Evolutionary conservation across 352 stramenopile species (phyloP).

Genomic region (Elongisporangium senticosum): DNA sequence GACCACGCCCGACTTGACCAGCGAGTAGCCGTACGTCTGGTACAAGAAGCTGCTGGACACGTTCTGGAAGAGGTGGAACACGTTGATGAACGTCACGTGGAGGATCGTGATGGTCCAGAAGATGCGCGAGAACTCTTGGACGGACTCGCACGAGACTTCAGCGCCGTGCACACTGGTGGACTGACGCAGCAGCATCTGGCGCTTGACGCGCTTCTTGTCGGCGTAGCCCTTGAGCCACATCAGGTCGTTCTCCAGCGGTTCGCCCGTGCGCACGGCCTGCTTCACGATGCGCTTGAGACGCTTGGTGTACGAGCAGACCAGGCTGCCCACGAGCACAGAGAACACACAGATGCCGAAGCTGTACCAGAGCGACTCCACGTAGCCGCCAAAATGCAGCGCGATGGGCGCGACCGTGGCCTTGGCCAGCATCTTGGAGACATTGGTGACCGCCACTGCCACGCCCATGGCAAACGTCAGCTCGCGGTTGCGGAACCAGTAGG

Average conservation of each 20-base stretch:
- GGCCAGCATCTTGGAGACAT: slow-evolving; percentile 89
- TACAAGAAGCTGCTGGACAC: slow-evolving; percentile 85
- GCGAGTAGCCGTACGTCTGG: slow-evolving; percentile 79
- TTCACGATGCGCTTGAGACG: slow-evolving; percentile 64
- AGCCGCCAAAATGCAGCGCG: slow-evolving; percentile 78
- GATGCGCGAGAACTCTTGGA: slow-evolving; percentile 73
- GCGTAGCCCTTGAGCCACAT: slow-evolving; percentile 70
- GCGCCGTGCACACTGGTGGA: slow-evolving; percentile 4
- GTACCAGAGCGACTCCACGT: slow-evolving; percentile 85
- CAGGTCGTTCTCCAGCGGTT: slow-evolving; percentile 46
- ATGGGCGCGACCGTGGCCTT: slow-evolving; percentile 85
- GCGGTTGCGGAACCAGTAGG: slow-evolving; percentile 73
- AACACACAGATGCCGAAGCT: slow-evolving; percentile 51
- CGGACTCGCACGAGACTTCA: slow-evolving; percentile 48
- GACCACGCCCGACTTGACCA: slow-evolving; percentile 80
- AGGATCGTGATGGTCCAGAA: slow-evolving; percentile 85
- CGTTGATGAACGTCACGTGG: slow-evolving; percentile 87
- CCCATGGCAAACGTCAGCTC: slow-evolving; percentile 89
- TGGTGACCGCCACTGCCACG: slow-evolving; percentile 85
- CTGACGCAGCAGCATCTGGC: slow-evolving; percentile 16
- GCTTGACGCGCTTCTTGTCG: slow-evolving; percentile 56
- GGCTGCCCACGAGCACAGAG: slow-evolving; percentile 41
- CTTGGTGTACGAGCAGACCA: slow-evolving; percentile 57
- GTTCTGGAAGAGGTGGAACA: slow-evolving; percentile 91
- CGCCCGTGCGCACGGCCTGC: slow-evolving; percentile 43